Conservation (phyloP, 352 stramenopile species). For the Pseudoperonospora humuli region DNA sequence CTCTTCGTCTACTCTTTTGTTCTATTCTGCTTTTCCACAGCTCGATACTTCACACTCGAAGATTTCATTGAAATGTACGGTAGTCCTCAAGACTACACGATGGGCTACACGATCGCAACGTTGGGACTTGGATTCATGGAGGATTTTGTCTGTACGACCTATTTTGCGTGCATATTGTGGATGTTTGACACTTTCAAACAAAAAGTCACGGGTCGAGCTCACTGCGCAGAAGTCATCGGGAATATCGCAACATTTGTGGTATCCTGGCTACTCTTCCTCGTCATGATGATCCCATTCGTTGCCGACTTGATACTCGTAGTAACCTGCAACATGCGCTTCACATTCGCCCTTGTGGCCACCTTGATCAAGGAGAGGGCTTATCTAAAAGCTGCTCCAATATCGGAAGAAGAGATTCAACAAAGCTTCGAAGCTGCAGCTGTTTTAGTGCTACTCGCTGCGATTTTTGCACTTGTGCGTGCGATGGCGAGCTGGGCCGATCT, state of each 20-base stretch:
- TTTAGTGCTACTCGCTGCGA: conserved; percentile 9
- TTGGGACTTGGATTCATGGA: conserved; percentile 20
- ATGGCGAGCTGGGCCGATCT: conserved; percentile 12
- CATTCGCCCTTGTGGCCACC: conserved; percentile 24
- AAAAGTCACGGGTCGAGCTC: not conserved
- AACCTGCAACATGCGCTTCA: conserved; percentile 30
- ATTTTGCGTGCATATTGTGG: conserved; percentile 20
- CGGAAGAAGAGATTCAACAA: conserved; percentile 23
- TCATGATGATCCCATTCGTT: conserved; percentile 23
- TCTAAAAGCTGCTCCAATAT: conserved; percentile 25
- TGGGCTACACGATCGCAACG: conserved; percentile 6
- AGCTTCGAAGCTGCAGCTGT: conserved; percentile 17
- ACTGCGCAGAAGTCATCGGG: not conserved
- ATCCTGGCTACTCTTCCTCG: conserved; percentile 21
- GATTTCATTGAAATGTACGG: conserved; percentile 20
- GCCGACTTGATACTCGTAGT: conserved; percentile 33
- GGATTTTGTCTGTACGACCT: conserved; percentile 28
- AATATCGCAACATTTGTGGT: conserved; percentile 11
- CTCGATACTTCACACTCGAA: conserved; percentile 18
- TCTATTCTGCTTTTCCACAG: conserved; percentile 18
- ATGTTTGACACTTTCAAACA: conserved; percentile 15
- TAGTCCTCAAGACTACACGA: conserved; percentile 13
- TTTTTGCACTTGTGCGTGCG: conserved; percentile 9
- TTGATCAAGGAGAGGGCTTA: conserved; percentile 23
- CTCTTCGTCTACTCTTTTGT: conserved; percentile 20